Evolutionary conservation across 495 filamentous ascomycete genomes (phyloP).

Genomic region (Penicillium egyptiacum): DNA sequence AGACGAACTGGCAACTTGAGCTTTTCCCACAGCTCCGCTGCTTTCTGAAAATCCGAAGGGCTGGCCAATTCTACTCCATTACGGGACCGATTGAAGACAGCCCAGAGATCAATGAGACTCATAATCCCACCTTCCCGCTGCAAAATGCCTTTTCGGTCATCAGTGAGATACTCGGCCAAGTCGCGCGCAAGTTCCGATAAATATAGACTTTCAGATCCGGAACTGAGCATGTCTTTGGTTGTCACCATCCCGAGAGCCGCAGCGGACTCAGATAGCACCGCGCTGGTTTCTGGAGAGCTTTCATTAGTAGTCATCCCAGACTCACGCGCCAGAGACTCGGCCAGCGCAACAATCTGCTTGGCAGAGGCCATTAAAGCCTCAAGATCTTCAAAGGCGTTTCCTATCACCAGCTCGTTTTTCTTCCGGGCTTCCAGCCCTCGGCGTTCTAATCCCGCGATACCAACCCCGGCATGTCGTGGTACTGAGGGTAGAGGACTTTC

Average conservation of each 20-base stretch:
- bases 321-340: conserved; percentile 79
- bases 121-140: conserved; percentile 88
- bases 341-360: conserved; percentile 90
- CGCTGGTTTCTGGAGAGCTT: conserved; percentile 62
- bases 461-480: conserved; percentile 63
- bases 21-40: conserved; percentile 83
- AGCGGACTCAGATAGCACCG: conserved; percentile 77
- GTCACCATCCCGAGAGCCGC: conserved; percentile 85
- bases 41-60: conserved; percentile 87
- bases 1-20: conserved; percentile 83
- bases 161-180: conserved; percentile 89
- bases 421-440: conserved; percentile 77
- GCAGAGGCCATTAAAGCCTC: conserved; percentile 96
- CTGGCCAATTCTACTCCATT: conserved; percentile 94
- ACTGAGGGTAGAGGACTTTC: conserved; percentile 27
- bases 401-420: conserved; percentile 91
- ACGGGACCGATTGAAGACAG: conserved; percentile 92
- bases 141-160: conserved; percentile 80
- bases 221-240: conserved; percentile 84
- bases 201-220: conserved; percentile 60
- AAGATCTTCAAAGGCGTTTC: conserved; percentile 92
- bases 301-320: conserved; percentile 57
- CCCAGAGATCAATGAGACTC: conserved; percentile 94
- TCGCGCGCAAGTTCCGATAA: conserved; percentile 81
- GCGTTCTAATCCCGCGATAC: conserved; percentile 89